A percentile compares a stretch with the other conserved stretches of the same genome.
Conservation (phyloP, 164 flowering plant species). For the Vitis rupestris region DNA sequence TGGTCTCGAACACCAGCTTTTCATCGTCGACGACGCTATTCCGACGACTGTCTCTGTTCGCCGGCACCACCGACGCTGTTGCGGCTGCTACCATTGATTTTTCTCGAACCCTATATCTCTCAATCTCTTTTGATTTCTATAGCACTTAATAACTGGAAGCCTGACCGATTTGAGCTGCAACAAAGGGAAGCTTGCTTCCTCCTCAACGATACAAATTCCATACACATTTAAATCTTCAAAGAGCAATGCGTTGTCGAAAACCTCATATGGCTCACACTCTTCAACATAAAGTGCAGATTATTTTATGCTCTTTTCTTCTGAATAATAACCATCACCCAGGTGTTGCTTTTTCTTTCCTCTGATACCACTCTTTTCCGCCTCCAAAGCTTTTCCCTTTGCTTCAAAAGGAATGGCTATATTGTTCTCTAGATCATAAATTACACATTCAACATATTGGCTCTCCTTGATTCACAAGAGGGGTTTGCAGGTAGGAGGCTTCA, state of each 20-base stretch:
- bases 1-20: constrained; percentile 69
- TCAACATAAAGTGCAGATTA: constrained; percentile 18
- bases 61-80: constrained; percentile 40
- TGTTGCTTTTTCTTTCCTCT: constrained; percentile 19
- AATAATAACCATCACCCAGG: constrained; percentile 8
- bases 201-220: no score
- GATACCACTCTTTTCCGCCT: neutral
- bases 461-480: no score
- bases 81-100: constrained; percentile 29
- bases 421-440: neutral
- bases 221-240: neutral
- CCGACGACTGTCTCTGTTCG: constrained; percentile 35
- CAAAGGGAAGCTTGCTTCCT: neutral
- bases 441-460: neutral
- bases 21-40: constrained; percentile 44
- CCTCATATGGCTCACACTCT: constrained; percentile 12
- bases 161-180: no score
- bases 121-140: no score
- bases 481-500: neutral
- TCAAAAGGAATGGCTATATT: neutral
- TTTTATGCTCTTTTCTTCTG: constrained; percentile 24
- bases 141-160: no score
- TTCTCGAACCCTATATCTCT: neutral
- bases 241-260: constrained; percentile 30
- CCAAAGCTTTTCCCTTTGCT: no score